A percentile compares a stretch with the other conserved stretches of the same genome.
Conservation (phyloP, 192 early-diverging fungal genomes). For the Phlyctochytrium planicorne region DNA sequence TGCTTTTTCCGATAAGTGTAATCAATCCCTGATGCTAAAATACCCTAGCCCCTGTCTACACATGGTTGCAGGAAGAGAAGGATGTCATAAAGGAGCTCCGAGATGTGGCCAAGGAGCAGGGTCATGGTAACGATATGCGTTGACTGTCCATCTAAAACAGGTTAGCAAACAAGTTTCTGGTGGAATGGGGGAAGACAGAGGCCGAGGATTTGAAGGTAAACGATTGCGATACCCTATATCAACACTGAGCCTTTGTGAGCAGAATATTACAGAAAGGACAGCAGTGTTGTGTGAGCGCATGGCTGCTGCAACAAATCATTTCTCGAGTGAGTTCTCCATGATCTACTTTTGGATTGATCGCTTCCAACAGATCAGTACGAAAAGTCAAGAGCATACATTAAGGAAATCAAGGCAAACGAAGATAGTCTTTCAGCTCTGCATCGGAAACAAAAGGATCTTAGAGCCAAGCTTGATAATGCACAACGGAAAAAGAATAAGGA, state of each 20-base stretch:
- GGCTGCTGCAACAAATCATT: conserved; percentile 8
- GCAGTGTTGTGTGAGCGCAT: conserved; percentile 17
- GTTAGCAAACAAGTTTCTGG: conserved; percentile 30
- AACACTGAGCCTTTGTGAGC: no score
- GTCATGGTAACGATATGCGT: conserved; percentile 22
- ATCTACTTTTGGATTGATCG: not conserved
- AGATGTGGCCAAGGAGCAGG: conserved; percentile 25
- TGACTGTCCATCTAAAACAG: not conserved
- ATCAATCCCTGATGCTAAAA: no score
- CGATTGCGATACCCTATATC: no score
- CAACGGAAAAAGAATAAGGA: conserved; percentile 21
- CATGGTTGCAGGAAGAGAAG: conserved; percentile 34
- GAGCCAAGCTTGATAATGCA: conserved; percentile 30
- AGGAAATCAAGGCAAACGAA: conserved; percentile 21
- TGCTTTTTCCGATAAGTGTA: no score
- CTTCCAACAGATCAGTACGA: conserved; percentile 27
- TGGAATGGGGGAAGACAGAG: conserved; percentile 33
- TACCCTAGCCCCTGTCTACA: conserved; percentile 11
- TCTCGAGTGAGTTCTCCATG: not conserved
- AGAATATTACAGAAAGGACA: conserved; percentile 36
- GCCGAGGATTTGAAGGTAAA: conserved; percentile 33
- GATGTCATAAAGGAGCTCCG: conserved; percentile 26
- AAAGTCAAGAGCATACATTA: conserved; percentile 27
- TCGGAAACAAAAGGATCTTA: conserved; percentile 25
- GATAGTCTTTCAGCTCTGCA: conserved; percentile 22